Percentiles rank a stretch among this genome's conserved stretches.
These are phyloP conservation scores for Drechmeria coniospora DNA, from an alignment of 2,329 filamentous ascomycete species.

Conservation along the genomic window DNA sequence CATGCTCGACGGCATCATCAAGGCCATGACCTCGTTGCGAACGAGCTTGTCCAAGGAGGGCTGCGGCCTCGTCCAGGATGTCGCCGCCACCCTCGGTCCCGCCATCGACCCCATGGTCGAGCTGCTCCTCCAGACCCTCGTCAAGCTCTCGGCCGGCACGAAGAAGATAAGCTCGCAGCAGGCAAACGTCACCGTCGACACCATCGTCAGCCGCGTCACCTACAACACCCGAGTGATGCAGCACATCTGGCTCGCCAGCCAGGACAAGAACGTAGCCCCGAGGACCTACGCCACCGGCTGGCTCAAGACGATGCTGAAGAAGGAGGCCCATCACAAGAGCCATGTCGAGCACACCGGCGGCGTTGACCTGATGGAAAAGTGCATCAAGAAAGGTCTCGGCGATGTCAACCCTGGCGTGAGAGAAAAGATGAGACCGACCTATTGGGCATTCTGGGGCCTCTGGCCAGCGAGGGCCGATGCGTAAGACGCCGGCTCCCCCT, in stretches of 20 bases:
- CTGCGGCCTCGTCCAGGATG: slow-evolving; percentile 70
- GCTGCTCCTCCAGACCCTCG: slow-evolving; percentile 71
- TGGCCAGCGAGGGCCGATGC: slow-evolving; percentile 66
- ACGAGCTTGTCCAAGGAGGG: slow-evolving; percentile 84
- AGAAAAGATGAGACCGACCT: slow-evolving; percentile 71
- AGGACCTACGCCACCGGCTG: slow-evolving; percentile 66
- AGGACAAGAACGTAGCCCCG: slow-evolving; percentile 89
- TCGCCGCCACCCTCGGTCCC: slow-evolving; percentile 60
- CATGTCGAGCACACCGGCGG: slow-evolving; percentile 76
- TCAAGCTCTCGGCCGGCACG: slow-evolving; percentile 78
- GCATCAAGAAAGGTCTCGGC: slow-evolving; percentile 71
- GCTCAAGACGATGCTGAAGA: slow-evolving; percentile 68
- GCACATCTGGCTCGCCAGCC: slow-evolving; percentile 65
- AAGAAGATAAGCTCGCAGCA: slow-evolving; percentile 87
- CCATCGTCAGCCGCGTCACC: slow-evolving; percentile 61
- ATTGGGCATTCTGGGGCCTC: slow-evolving; percentile 65
- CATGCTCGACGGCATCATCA: slow-evolving; percentile 76
- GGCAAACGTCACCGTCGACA: slow-evolving; percentile 67
- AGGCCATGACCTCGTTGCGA: slow-evolving; percentile 65
- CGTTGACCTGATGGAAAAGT: slow-evolving; percentile 71
- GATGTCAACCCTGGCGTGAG: slow-evolving; percentile 85
- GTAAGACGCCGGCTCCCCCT: slow-evolving; percentile 29
- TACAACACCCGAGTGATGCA: slow-evolving; percentile 73
- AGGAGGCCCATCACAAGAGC: slow-evolving; percentile 62
- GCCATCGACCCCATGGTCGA: slow-evolving; percentile 81